Base-by-base conservation (phyloP, 2,329 filamentous ascomycete species). In the Diaporthe capsici region DNA sequence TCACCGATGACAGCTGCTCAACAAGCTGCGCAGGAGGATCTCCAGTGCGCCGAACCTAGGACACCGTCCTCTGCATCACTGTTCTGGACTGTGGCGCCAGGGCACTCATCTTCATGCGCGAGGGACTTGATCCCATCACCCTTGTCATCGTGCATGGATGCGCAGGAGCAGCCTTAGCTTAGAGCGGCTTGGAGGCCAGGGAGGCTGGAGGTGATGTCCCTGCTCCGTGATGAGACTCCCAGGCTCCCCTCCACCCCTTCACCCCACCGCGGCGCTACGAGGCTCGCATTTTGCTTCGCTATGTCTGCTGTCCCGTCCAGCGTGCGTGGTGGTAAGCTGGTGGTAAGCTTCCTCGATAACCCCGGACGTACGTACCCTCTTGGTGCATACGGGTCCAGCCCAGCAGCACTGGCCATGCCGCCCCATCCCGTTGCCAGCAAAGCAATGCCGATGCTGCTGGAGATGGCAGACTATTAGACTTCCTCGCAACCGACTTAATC, bases 171-270 rank as follows among this genome's bases (percentile, higher is more conserved):
- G 34, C 65, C 49, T 55, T 55, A n/a, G 49, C 82, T 12, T 74
- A 84, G 58, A 84, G 82, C 71, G 76, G 82, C 91, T 82, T 87
- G 80, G 55, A 88, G n/a, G 87, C 58, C 58, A 75, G 53, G 72
- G 49, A 63, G 71, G 57, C 49, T 74, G 71, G 75, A 73, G 58
- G 47, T 76, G 61, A 39, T 73, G 71, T 63, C 71, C 71, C 55
- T 73, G 71, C 67, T 39, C 22, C 22, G 34, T 55, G 61, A 39
- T 63, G 61, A 55, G 70, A 73, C 61, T 60, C 15, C 58, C 53
- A 34, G 51, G 51, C 53, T 47, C 37, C 74, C 68, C 74, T 25
- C 25, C 13, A 42, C 61, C 42, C 8, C 39, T 34, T 49, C 61
- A 65, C 71, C 74, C 74, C 71, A 63, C 74, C 51, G 28, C 51